Conservation (phyloP, 2,329 filamentous ascomycete species). For the Ophiostoma quercus region DNA sequence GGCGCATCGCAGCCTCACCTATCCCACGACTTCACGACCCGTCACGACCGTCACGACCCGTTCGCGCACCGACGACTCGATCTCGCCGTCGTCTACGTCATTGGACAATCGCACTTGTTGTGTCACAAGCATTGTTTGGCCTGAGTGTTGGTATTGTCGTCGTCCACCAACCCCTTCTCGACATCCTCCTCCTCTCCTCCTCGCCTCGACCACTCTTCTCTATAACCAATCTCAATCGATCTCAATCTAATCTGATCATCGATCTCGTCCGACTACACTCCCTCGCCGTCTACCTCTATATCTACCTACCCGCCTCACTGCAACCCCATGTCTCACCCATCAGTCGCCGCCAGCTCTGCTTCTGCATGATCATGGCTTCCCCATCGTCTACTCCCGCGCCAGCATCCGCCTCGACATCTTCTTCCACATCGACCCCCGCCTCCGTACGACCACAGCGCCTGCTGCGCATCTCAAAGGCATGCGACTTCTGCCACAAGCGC, state of each 20-base stretch:
- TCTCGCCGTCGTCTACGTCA: not conserved
- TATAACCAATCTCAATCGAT: no score
- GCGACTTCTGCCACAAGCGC: conserved; percentile 30
- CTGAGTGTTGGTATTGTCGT: not conserved
- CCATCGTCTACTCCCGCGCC: not conserved
- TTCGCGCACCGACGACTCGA: not conserved
- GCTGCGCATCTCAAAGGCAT: conserved; percentile 26
- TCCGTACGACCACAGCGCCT: conserved; percentile 24
- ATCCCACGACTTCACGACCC: not conserved
- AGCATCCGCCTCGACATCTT: not conserved
- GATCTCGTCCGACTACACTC: not conserved
- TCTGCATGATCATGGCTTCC: conserved; percentile 14
- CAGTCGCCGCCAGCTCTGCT: conserved; percentile 12
- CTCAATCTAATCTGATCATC: not conserved
- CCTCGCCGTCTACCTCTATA: not conserved
- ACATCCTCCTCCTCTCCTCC: not conserved
- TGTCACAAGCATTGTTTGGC: not conserved
- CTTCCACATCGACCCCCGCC: not conserved
- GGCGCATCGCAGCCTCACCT: conserved; percentile 7
- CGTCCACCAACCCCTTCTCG: not conserved
- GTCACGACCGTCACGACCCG: not conserved
- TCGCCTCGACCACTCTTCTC: not conserved
- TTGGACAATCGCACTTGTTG: not conserved
- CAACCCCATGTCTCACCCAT: conserved; percentile 2
- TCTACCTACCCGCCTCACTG: not conserved